Evolutionary conservation across 208 protist species (phyloP), one percentile per base, ranked within the genome.

Genomic region (Wallacemonas collosoma): DNA sequence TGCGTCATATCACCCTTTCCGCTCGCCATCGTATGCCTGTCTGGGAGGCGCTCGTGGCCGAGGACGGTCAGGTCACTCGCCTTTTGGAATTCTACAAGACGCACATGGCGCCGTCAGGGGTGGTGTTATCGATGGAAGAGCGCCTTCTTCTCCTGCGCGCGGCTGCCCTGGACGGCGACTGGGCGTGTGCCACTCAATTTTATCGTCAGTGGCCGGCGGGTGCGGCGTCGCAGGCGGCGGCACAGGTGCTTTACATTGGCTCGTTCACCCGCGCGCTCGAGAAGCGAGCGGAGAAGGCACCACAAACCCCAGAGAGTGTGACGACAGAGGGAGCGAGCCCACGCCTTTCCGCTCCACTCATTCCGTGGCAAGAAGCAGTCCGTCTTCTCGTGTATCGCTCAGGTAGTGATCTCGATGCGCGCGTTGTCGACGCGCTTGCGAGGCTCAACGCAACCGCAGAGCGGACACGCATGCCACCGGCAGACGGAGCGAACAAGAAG

Each of bases 21-120:
- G 35, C 61, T 14, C 73, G 62, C 12, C 81, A 86, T 51, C 68
- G 75, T 35, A 1, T 64, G 5, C 56, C 76, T 15, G 75, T 74
- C 40, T 72, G 77, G 50, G 60, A 63, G 48, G 40, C 76, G 55
- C 56, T 82, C n/a, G 38, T 72, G 44, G 26, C 69, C 3, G 40
- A 63, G 6, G 73, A 72, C 14, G 48, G 26, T 14, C 36, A 55
- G 15, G 64, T 39, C 17, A 4, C 48, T 9, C 44, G n/a, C 6
- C 9, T 47, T 5, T 5, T 55, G 11, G 3, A 35, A 3, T 60
- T 57, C 38, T 55, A 69, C 50, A 58, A 58, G 38, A 41, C 35
- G 47, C 51, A 69, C 64, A 57, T 69, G 48, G 64, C 35, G 9
- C 36, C 70, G 35, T 26, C 40, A 7, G 50, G 47, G 2, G 35